phyloP scores from a whole-genome alignment of 164 flowering plant species.

The Vitis cinerea region DNA sequence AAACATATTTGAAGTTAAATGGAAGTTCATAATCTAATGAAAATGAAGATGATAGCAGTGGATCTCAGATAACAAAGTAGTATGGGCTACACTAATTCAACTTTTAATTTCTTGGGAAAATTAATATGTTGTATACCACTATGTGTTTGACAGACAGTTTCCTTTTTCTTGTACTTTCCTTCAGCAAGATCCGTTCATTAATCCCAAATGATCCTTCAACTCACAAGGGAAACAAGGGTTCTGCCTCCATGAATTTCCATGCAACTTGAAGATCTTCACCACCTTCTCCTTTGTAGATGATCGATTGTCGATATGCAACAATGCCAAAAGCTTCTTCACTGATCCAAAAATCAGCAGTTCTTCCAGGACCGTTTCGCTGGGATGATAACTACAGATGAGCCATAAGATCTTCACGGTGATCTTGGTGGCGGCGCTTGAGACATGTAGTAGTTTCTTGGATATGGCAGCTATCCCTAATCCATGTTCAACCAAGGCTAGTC shows the following conservation, averaged over 20 bases:
- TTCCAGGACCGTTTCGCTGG: conserved; percentile 52
- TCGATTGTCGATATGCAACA: conserved; percentile 43
- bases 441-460: conserved; percentile 48
- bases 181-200: background rate
- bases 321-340: conserved; percentile 52
- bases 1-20: no score
- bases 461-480: conserved; percentile 50
- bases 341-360: conserved; percentile 61
- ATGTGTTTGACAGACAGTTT: no score
- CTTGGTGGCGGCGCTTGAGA: conserved; percentile 45
- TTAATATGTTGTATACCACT: no score
- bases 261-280: conserved; percentile 52
- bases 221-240: conserved; percentile 61
- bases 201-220: conserved; percentile 44
- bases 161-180: no score
- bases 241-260: conserved; percentile 51
- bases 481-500: conserved; percentile 62
- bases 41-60: no score
- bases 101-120: no score
- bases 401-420: conserved; percentile 57
- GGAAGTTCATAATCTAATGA: no score
- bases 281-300: conserved; percentile 51
- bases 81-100: no score
- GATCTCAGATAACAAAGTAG: no score
- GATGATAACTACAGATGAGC: conserved; percentile 36